A percentile compares a stretch with the other conserved stretches of the same genome.
phyloP scores from a whole-genome alignment of 164 flowering plant species.

The Akebia trifoliata region DNA sequence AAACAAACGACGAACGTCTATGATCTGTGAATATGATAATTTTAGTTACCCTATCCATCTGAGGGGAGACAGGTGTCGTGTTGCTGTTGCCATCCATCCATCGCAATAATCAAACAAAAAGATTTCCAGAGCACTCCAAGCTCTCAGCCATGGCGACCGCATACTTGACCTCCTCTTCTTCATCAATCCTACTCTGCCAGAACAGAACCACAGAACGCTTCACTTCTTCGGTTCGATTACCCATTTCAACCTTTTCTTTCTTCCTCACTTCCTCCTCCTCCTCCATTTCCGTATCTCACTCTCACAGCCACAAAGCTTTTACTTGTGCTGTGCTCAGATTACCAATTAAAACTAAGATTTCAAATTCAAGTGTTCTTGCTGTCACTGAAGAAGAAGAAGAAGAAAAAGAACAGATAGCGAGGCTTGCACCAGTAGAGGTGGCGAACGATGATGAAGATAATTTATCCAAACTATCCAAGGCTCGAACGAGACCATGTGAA shows the following conservation, averaged over 20 bases:
- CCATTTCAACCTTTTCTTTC: not conserved
- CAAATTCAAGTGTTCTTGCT: constrained; percentile 8
- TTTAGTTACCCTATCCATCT: too few species aligned
- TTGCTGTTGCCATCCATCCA: too few species aligned
- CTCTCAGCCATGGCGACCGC: constrained; percentile 6
- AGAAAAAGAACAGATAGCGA: not conserved
- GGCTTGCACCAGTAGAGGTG: not conserved
- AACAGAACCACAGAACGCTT: not conserved
- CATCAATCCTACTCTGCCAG: constrained; percentile 2
- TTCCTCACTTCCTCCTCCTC: not conserved
- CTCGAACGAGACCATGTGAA: constrained; percentile 19
- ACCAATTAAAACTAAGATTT: not conserved
- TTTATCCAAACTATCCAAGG: constrained; percentile 1
- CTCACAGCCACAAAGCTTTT: not conserved
- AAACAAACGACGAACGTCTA: too few species aligned
- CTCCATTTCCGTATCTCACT: constrained; percentile 3
- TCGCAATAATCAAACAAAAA: too few species aligned
- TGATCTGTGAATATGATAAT: too few species aligned
- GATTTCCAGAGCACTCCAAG: not conserved
- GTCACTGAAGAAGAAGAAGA: constrained; percentile 17
- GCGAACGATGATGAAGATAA: not conserved
- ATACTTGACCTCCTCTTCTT: not conserved
- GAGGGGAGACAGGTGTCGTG: too few species aligned
- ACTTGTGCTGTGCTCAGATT: constrained; percentile 5
- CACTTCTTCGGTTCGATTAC: too few species aligned